phyloP scores from a whole-genome alignment of 805 yeast genomes.

The Schwanniomyces yamadae region DNA sequence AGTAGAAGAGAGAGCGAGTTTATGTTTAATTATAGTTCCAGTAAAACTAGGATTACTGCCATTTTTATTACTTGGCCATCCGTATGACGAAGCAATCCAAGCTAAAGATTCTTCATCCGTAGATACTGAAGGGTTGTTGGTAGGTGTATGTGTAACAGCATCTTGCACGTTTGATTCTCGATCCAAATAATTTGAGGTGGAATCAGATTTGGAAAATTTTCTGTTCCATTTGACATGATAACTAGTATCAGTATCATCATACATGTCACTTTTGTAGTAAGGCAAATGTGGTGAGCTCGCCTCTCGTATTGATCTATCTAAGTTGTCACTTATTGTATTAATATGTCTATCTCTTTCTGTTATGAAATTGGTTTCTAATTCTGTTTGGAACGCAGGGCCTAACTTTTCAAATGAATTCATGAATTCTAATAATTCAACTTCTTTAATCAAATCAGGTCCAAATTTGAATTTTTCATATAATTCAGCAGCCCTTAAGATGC shows the following conservation, averaged over 20 bases:
- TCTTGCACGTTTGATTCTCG: too few relatives aligned
- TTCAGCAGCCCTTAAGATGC: conserved; percentile 28
- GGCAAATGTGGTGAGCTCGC: too few relatives aligned
- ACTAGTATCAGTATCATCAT: too few relatives aligned
- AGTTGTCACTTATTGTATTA: too few relatives aligned
- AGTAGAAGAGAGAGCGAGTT: conserved; percentile 10
- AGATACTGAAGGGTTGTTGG: too few relatives aligned
- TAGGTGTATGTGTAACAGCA: too few relatives aligned
- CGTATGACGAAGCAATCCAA: neutral
- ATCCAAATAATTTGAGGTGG: too few relatives aligned
- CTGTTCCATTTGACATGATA: too few relatives aligned
- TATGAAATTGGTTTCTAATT: conserved; percentile 16
- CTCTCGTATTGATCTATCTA: too few relatives aligned
- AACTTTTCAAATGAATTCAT: conserved; percentile 38
- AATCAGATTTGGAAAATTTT: too few relatives aligned
- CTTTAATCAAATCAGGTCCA: conserved; percentile 59
- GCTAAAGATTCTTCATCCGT: neutral
- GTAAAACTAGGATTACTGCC: conserved; percentile 9
- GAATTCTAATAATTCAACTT: conserved; percentile 58
- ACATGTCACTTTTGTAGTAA: too few relatives aligned
- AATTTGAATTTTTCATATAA: conserved; percentile 69
- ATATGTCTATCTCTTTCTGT: too few relatives aligned
- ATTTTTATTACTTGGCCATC: neutral
- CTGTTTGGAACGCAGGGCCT: conserved; percentile 13
- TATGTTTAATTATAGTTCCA: conserved; percentile 15